Conservation (phyloP, 257 asterid genomes). For the Salvia hispanica region DNA sequence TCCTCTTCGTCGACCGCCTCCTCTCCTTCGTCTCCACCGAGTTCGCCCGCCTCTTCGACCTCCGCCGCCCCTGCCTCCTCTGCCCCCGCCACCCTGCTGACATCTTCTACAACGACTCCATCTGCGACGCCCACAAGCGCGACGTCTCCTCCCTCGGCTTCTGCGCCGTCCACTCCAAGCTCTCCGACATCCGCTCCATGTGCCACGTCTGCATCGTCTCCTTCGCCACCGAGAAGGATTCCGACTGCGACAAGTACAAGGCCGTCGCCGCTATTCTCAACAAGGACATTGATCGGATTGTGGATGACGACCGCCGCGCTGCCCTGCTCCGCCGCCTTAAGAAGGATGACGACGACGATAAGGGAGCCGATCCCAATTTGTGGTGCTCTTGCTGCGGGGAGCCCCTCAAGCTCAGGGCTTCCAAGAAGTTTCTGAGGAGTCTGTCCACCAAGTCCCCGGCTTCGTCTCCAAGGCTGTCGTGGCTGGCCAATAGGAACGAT, state of each 20-base stretch:
- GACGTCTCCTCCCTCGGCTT: slow-evolving; percentile 81
- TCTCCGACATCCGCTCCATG: slow-evolving; percentile 66
- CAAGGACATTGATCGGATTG: slow-evolving; percentile 51
- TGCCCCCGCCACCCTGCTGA: slow-evolving; percentile 61
- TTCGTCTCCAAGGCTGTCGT: slow-evolving; percentile 67
- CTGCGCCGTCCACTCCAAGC: slow-evolving; percentile 70
- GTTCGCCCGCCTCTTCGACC: slow-evolving; percentile 60
- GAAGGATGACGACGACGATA: slow-evolving; percentile 47
- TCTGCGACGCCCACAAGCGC: slow-evolving; percentile 82
- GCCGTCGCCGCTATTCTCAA: slow-evolving; percentile 70
- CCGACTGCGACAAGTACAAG: slow-evolving; percentile 45
- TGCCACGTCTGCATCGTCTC: slow-evolving; percentile 78
- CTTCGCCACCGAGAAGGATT: slow-evolving; percentile 60
- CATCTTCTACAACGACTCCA: slow-evolving; percentile 66
- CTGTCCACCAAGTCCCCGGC: slow-evolving; percentile 56
- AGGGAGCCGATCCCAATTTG: slow-evolving; percentile 19
- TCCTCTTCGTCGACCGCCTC: slow-evolving; percentile 70
- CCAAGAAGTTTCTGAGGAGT: slow-evolving; percentile 46
- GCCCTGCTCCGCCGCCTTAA: slow-evolving; percentile 30
- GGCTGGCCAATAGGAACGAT: slow-evolving; percentile 20
- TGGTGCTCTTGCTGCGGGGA: slow-evolving; percentile 89
- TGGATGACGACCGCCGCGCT: slow-evolving; percentile 41
- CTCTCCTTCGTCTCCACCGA: slow-evolving; percentile 62
- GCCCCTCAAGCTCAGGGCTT: slow-evolving; percentile 44
- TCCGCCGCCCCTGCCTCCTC: slow-evolving; percentile 66